Evolutionary conservation across 495 filamentous ascomycete species (phyloP).

Genomic region (Talaromyces trachyspermus): DNA sequence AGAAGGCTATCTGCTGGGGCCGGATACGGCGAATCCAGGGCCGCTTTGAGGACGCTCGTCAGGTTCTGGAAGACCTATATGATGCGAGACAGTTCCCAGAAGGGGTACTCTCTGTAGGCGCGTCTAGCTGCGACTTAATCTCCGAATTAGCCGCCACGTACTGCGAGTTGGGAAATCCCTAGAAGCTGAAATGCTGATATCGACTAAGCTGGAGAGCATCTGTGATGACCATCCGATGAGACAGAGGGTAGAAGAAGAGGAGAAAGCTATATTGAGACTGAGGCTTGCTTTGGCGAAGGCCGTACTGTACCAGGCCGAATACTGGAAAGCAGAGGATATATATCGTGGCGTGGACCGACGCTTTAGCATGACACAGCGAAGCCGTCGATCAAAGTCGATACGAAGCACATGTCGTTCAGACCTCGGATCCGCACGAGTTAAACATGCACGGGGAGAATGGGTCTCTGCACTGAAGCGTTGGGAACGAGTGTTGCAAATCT

Average conservation of each 20-base stretch:
- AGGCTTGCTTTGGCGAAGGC: background rate
- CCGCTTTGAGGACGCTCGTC: background rate
- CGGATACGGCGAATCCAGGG: background rate
- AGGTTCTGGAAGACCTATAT: background rate
- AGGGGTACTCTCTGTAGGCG: background rate
- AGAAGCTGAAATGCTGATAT: background rate
- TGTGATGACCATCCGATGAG: too few relatives aligned
- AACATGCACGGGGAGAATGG: background rate
- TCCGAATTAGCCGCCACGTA: background rate
- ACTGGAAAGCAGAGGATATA: background rate
- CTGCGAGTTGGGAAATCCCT: constrained; percentile 2
- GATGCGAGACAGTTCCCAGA: background rate
- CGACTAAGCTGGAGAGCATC: background rate
- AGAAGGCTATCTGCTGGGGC: background rate
- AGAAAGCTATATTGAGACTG: background rate
- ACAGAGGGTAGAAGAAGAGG: background rate
- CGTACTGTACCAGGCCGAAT: background rate
- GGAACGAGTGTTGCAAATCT: background rate
- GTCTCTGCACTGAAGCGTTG: background rate
- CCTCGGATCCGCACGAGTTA: background rate
- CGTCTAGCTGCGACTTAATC: background rate
- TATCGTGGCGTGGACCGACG: constrained; percentile 1
- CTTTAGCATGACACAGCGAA: background rate
- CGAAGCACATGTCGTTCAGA: background rate
- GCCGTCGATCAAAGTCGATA: background rate